Evolutionary conservation across 768 basidiomycete genomes (phyloP), one percentile per base, ranked within the genome.

Genomic region (Termitomyces sp.): DNA sequence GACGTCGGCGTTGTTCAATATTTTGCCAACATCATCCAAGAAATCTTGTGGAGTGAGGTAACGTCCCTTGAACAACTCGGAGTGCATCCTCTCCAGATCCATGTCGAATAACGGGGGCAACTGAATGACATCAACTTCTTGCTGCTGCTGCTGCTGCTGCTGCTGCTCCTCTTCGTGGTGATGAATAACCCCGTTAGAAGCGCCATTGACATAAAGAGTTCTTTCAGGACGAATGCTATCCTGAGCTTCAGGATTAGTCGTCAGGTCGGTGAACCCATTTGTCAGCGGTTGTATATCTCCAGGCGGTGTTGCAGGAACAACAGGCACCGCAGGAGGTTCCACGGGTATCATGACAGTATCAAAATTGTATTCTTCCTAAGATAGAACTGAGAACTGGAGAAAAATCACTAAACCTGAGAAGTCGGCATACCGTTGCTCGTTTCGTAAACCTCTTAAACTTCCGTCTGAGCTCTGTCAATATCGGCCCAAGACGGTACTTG

Each of bases 391-490:
- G 11, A 19, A 17, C 17, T n/a, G 9, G 26, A 37, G 38, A 12
- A 26, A 26, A 8, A 26, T n/a, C 24, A 38, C 46, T 54, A 51
- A 28, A 45, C 9, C 10, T 8, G 37, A 24, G 11, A 53, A 21
- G 15, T 53, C 17, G 22, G 75, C 85, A 66, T 62, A 94, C 93
- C 58, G 76, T 76, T 42, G 90, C 88, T 37, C 79, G 73, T 71
- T 93, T 93, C 0, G 85, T 88, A 65, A 97, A 95, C 61, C 88
- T 78, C 77, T 93, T 93, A 68, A 88, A 94, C 72, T 94, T 93
- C 68, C 91, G 82, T 74, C 92, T 93, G 62, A 99, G 74, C 66
- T 98, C 93, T 2, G 81, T 81, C 50, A 98, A 72, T 48, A 98
- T 87, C 1, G 90, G 90, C 2, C 90, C 90, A n/a, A 98, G 78